Base-by-base conservation (phyloP, 306 rosid genomes). In the Cucurbita pepo region DNA sequence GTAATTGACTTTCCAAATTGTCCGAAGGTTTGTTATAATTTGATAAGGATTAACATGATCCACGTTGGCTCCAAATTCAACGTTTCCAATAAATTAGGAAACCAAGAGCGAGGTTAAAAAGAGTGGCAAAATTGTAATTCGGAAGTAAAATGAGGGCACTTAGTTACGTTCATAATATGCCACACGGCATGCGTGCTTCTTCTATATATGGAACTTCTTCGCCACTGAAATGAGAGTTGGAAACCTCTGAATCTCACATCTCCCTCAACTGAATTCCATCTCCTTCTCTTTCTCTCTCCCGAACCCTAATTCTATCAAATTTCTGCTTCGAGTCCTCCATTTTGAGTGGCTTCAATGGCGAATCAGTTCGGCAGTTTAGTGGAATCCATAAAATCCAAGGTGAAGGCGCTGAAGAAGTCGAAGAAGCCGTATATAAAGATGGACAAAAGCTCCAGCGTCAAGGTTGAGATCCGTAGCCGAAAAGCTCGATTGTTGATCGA, bases 401-500 rank as follows among this genome's bases (percentile, higher is more conserved):
- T 90, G 5, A 57, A 78, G 41, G 85, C 88, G 0, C 74, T 92
- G 86, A 86, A 79, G 85, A 83, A 78, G 69, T 69, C 83, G 10
- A 81, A 85, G 72, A 89, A 90, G 66, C 85, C 96, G 1, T 90
- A 94, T 80, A 12, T 94, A 1, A 94, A 89, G 81, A 90, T 94
- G 86, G 98, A 90, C 72, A 90, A 94, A 77, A 94, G 98, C 80
- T 86, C 97, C 2, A 94, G 97, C 61, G 96, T 94, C 2, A 86
- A 71, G 82, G 96, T 94, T 0, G 98, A 94, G 87, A 94, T 94
- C 84, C 96, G 97, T 4, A 94, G 98, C 90, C 82, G 82, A 58
- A 88, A 87, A 61, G 96, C 98, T 73, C 90, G 96, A 15, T 85
- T 73, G 57, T 81, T 94, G 66, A 94, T 94, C 3, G 94, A 94